phyloP scores from a whole-genome alignment of 768 basidiomycete species.

The Hemileccinum rubropunctum region DNA sequence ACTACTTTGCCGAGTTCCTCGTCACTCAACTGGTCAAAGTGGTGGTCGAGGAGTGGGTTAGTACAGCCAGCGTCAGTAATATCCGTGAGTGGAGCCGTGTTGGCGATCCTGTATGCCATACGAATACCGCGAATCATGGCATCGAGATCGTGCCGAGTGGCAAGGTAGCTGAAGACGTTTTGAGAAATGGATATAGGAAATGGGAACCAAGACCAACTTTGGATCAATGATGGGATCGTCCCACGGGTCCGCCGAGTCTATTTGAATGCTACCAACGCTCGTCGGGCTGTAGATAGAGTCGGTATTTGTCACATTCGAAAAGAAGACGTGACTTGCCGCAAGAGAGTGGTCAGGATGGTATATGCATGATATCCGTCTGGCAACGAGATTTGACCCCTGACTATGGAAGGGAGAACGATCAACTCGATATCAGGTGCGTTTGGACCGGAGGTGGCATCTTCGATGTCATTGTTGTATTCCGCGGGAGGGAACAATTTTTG shows the following conservation, averaged over 20 bases:
- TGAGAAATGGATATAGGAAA: background rate
- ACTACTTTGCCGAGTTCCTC: slow-evolving; percentile 35
- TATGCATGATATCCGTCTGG: slow-evolving; percentile 15
- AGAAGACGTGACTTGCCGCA: slow-evolving; percentile 22
- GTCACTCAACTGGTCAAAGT: slow-evolving; percentile 32
- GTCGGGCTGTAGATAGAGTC: slow-evolving; percentile 35
- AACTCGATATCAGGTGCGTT: slow-evolving; percentile 31
- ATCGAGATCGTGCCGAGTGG: slow-evolving; percentile 39
- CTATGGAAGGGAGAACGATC: slow-evolving; percentile 10
- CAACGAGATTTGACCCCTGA: background rate
- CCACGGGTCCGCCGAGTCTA: slow-evolving; percentile 41
- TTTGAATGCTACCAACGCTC: slow-evolving; percentile 38
- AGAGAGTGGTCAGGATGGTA: slow-evolving; percentile 15
- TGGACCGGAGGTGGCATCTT: slow-evolving; percentile 30
- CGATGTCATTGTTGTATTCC: slow-evolving; percentile 26
- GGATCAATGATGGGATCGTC: slow-evolving; percentile 46
- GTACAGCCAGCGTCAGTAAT: slow-evolving; percentile 33
- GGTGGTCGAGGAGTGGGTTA: slow-evolving; percentile 37
- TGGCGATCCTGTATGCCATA: slow-evolving; percentile 35
- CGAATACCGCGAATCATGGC: slow-evolving; percentile 41
- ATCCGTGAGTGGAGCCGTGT: slow-evolving; percentile 37
- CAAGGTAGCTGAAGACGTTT: slow-evolving; percentile 37
- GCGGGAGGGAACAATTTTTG: slow-evolving; percentile 28
- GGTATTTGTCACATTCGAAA: background rate
- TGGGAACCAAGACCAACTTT: slow-evolving; percentile 26